Conservation (phyloP, 2,329 filamentous ascomycete species). For the Massarina eburnea region DNA sequence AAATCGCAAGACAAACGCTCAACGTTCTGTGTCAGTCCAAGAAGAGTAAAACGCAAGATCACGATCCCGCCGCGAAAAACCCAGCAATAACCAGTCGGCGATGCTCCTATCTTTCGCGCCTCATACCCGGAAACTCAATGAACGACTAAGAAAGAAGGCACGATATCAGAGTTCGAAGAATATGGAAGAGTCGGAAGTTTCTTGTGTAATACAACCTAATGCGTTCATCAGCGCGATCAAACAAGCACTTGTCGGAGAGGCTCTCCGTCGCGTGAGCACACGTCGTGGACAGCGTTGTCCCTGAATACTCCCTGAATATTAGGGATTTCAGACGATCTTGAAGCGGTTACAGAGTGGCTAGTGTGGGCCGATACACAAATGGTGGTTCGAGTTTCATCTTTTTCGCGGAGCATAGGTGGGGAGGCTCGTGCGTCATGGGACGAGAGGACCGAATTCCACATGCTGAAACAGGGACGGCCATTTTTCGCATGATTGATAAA, state of each 20-base stretch:
- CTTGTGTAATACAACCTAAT: neutral
- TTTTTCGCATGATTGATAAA: neutral
- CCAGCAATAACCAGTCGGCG: too few species aligned
- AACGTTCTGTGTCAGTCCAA: too few species aligned
- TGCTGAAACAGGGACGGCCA: constrained; percentile 10
- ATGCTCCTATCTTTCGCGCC: too few species aligned
- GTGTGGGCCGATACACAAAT: constrained; percentile 9
- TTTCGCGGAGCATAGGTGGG: too few species aligned
- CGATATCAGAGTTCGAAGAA: neutral
- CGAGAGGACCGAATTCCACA: constrained; percentile 1
- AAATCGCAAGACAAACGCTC: too few species aligned
- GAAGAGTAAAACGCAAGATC: too few species aligned
- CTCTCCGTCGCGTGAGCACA: constrained; percentile 5
- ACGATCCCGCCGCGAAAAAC: too few species aligned
- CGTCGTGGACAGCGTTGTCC: neutral
- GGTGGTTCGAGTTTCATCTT: constrained; percentile 32
- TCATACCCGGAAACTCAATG: too few species aligned
- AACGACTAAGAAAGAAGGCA: too few species aligned
- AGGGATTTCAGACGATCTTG: constrained; percentile 17
- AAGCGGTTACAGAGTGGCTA: constrained; percentile 9
- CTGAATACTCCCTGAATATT: neutral
- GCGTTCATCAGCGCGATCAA: constrained; percentile 2
- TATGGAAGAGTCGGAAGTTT: neutral
- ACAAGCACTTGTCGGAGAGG: constrained; percentile 1
- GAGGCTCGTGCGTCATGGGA: constrained; percentile 6